A percentile compares a stretch with the other conserved stretches of the same genome.
phyloP scores from a whole-genome alignment of 2,329 filamentous ascomycete genomes.

The Verticillium isaacii region DNA sequence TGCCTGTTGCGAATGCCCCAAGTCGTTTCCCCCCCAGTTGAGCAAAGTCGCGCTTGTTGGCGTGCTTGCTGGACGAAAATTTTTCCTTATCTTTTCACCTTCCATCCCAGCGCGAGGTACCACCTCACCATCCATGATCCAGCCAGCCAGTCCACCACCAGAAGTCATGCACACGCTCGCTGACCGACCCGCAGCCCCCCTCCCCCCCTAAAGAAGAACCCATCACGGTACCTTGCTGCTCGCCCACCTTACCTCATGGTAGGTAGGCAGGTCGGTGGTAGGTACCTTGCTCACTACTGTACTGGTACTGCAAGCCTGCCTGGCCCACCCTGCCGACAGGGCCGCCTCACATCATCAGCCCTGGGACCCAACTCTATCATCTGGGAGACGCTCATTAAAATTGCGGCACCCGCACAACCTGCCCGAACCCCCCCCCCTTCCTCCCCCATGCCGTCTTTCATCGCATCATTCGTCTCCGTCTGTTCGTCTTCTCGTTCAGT shows the following conservation, averaged over 20 bases:
- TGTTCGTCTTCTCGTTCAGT: not conserved
- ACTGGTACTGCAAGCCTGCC: not conserved
- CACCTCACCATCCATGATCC: not conserved
- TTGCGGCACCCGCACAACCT: not conserved
- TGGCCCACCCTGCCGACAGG: not conserved
- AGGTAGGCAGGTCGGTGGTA: too few species aligned
- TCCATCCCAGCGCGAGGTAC: not conserved
- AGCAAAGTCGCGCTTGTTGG: not conserved
- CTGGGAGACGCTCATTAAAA: not conserved
- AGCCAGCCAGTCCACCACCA: not conserved
- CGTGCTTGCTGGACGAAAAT: slow-evolving; percentile 3
- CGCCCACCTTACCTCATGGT: not conserved
- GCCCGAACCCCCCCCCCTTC: not conserved
- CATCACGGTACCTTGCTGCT: not conserved
- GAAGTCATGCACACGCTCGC: not conserved
- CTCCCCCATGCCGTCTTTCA: not conserved
- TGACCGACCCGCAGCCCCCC: not conserved
- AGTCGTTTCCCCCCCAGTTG: not conserved
- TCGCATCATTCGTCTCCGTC: not conserved
- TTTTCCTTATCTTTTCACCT: slow-evolving; percentile 13
- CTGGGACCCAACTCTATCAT: not conserved
- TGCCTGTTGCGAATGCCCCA: not conserved
- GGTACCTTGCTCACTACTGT: too few species aligned
- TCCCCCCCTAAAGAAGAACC: not conserved
- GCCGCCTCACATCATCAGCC: not conserved